Evolutionary conservation across 1,139 yeast species (phyloP).

Genomic region (Yamadazyma trypodendri): DNA sequence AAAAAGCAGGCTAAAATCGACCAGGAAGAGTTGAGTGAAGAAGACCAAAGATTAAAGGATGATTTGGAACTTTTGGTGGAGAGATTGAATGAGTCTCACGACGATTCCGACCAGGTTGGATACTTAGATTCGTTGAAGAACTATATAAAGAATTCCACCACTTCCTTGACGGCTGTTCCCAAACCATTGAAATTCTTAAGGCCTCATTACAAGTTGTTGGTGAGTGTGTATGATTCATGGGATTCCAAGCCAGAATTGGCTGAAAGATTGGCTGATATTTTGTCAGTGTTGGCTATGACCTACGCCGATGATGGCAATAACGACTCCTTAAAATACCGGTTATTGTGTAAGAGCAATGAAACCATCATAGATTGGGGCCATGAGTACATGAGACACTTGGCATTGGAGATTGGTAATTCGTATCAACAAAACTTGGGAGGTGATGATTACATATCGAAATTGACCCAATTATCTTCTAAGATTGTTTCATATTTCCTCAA

Average conservation of each 20-base stretch:
- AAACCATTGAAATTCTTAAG: constrained; percentile 94
- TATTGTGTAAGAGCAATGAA: constrained; percentile 52
- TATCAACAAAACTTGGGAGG: constrained; percentile 66
- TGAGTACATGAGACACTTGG: constrained; percentile 93
- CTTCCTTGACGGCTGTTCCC: constrained; percentile 99
- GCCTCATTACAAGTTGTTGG: constrained; percentile 74
- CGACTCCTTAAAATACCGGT: constrained; percentile 79
- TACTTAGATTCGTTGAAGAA: constrained; percentile 70
- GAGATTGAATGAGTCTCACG: constrained; percentile 52
- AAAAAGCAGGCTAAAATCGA: constrained; percentile 18
- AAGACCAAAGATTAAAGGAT: constrained; percentile 83
- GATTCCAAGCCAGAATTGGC: constrained; percentile 19
- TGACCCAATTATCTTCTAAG: constrained; percentile 66
- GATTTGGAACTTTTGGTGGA: constrained; percentile 89
- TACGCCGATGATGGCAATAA: constrained; percentile 81
- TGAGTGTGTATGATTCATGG: constrained; percentile 71
- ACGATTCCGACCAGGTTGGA: constrained; percentile 50
- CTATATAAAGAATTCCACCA: constrained; percentile 86
- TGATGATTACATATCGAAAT: constrained; percentile 45
- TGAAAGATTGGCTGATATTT: constrained; percentile 64
- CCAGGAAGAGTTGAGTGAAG: constrained; percentile 88
- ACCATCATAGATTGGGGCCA: constrained; percentile 93
- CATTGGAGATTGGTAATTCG: constrained; percentile 90
- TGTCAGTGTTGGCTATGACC: constrained; percentile 95
- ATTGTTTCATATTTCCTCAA: constrained; percentile 88